phyloP scores from a whole-genome alignment of 2,329 filamentous ascomycete species.

The Ascochyta rabiei region DNA sequence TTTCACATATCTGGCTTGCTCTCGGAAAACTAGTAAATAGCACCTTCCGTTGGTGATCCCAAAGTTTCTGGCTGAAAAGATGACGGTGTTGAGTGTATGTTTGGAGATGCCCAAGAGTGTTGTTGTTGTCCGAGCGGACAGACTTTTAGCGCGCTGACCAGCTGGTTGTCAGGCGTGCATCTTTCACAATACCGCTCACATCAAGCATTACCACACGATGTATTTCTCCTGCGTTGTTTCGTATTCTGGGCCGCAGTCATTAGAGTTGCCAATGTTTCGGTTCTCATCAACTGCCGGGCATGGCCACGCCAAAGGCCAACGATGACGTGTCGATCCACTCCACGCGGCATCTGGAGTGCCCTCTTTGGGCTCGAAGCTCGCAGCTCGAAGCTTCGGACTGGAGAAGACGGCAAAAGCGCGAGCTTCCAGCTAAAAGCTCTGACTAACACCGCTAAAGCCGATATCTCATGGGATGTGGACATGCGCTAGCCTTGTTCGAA shows the following conservation, averaged over 20 bases:
- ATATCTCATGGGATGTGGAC: background rate
- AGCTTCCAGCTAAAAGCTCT: background rate
- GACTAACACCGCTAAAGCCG: conserved; percentile 9
- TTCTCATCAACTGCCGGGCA: conserved; percentile 3
- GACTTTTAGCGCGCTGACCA: background rate
- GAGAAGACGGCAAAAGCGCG: background rate
- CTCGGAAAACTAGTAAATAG: too few species aligned
- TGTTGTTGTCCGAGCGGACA: background rate
- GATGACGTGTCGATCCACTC: conserved; percentile 14
- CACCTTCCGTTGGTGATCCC: too few species aligned
- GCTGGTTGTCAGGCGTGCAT: background rate
- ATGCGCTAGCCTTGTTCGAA: background rate
- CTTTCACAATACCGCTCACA: background rate
- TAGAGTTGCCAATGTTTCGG: background rate
- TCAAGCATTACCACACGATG: background rate
- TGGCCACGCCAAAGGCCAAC: background rate
- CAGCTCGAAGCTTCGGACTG: background rate
- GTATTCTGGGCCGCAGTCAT: background rate
- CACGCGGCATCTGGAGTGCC: background rate
- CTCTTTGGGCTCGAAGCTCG: too few species aligned
- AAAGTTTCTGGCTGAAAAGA: too few species aligned
- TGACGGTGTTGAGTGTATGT: too few species aligned
- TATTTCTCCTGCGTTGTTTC: background rate
- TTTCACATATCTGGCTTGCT: too few species aligned
- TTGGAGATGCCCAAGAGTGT: background rate